Evolutionary conservation across 768 basidiomycete species (phyloP).

Genomic region (Lentinula boryana): DNA sequence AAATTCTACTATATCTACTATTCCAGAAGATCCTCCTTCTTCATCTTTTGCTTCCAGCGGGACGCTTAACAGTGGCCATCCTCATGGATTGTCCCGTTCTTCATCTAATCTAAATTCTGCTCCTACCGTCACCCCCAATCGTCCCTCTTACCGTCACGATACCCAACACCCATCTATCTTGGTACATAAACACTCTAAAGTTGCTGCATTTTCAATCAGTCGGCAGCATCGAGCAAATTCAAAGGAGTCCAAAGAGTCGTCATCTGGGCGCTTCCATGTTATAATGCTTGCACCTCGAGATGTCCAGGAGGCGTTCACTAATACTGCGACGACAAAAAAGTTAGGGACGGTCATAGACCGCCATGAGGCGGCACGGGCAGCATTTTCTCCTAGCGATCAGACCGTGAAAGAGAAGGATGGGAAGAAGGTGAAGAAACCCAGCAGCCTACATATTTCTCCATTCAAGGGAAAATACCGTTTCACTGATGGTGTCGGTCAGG

Average conservation of each 20-base stretch:
- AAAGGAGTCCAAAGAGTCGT: neutral
- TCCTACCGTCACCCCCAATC: neutral
- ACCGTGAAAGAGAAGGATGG: neutral
- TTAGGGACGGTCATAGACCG: constrained; percentile 2
- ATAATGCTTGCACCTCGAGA: constrained; percentile 4
- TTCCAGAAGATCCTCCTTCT: neutral
- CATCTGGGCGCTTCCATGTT: neutral
- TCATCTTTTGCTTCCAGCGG: neutral
- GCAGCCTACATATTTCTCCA: neutral
- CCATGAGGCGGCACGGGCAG: neutral
- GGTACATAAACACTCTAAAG: constrained; percentile 5
- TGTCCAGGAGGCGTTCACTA: constrained; percentile 1
- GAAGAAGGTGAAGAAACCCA: neutral
- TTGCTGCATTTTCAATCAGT: constrained; percentile 2
- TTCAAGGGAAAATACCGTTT: neutral
- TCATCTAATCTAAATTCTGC: neutral
- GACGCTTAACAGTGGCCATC: neutral
- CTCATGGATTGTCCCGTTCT: neutral
- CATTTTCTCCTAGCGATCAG: neutral
- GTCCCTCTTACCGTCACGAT: neutral
- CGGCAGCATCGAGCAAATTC: neutral
- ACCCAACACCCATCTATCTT: constrained; percentile 1
- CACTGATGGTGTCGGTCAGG: neutral
- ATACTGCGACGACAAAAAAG: neutral
- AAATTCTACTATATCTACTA: neutral